These are phyloP conservation scores for Planoprotostelium fungivorum DNA, from an alignment of 78 protist genomes.

Conservation along the genomic window DNA sequence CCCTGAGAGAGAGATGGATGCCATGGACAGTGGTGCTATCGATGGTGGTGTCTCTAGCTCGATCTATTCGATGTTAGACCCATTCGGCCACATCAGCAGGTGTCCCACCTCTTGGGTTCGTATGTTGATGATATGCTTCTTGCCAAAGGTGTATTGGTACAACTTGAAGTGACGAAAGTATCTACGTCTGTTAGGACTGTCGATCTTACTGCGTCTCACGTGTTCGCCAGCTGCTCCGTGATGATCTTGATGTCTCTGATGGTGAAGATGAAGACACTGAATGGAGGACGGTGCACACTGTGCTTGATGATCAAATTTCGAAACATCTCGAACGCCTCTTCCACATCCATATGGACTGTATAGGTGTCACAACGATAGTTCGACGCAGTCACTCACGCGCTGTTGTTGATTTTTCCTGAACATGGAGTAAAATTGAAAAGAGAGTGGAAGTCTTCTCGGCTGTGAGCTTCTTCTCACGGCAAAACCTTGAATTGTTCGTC, in stretches of 20 bases:
- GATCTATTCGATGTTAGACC: not conserved
- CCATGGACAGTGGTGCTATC: not conserved
- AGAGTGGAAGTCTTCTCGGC: not conserved
- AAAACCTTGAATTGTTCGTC: too few species aligned
- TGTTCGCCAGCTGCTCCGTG: not conserved
- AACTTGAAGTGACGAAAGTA: not conserved
- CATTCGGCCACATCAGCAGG: not conserved
- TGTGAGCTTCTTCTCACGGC: not conserved
- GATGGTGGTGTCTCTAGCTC: not conserved
- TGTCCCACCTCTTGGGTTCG: not conserved
- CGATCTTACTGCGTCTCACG: not conserved
- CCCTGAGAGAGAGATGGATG: too few species aligned
- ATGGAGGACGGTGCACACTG: not conserved
- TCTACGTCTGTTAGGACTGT: not conserved
- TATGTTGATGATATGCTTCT: not conserved
- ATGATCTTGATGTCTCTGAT: not conserved
- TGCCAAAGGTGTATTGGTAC: not conserved
- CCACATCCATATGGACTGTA: not conserved
- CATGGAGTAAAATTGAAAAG: not conserved
- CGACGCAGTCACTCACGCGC: not conserved
- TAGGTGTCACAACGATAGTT: not conserved
- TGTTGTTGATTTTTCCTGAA: not conserved
- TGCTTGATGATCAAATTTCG: not conserved
- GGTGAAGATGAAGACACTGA: not conserved
- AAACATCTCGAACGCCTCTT: not conserved